Conservation (phyloP, 306 rosid species). For the Vicia villosa region DNA sequence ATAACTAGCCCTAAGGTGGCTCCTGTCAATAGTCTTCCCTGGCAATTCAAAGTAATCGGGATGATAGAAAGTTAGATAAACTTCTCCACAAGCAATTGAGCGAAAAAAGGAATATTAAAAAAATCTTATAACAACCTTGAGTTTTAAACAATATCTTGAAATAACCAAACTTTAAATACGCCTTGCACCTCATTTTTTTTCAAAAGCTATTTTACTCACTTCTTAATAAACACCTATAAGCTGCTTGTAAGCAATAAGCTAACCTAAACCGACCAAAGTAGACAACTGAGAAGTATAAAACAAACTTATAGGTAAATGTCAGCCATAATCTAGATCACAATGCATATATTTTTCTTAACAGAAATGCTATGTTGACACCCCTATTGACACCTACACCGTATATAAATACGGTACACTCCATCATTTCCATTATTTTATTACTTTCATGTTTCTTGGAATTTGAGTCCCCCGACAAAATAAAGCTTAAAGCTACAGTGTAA, state of each 20-base stretch:
- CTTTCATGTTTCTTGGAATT: no score
- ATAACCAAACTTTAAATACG: background rate
- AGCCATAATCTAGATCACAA: background rate
- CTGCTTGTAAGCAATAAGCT: background rate
- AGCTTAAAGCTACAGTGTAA: no score
- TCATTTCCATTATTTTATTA: no score
- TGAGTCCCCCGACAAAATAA: no score
- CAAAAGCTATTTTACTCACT: background rate
- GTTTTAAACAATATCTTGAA: background rate
- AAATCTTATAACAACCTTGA: background rate
- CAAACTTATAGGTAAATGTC: background rate
- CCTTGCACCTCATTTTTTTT: background rate
- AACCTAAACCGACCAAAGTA: background rate
- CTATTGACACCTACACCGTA: no score
- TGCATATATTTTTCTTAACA: background rate
- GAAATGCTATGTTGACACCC: no score
- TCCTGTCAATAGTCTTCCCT: conserved; percentile 86
- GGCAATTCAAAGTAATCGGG: conserved; percentile 42
- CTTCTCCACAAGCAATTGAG: background rate
- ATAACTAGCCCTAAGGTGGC: conserved; percentile 79
- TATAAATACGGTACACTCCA: no score
- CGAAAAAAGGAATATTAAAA: background rate
- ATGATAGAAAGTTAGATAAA: background rate
- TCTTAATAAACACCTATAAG: background rate
- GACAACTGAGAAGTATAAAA: conserved; percentile 25